Base-by-base conservation (phyloP, 1,139 yeast species). In the Blastobotrys petasosporus region DNA sequence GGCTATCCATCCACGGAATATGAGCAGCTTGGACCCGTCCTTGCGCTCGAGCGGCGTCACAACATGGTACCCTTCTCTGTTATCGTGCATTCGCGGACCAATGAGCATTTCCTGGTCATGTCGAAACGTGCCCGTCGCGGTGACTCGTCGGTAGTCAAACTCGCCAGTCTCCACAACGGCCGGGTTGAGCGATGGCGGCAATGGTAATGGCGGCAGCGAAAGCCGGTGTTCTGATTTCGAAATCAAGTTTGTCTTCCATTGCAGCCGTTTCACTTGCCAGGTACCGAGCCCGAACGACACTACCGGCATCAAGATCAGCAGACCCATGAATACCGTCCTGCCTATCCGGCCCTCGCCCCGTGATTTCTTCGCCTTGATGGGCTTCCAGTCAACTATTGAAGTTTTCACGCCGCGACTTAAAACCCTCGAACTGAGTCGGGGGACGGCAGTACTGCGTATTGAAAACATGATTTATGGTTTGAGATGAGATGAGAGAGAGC, bases 1-100 rank as follows among this genome's bases (percentile, higher is more conserved):
- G 31, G 79, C 70, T 40, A 92, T 80, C 95, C 97, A 92, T 6
- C 99, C 99, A 55, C 99, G 76, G 63, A 87, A 94, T 31, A 92
- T 76, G 47, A 92, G 70, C 25, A 90, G 69, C 47, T 72, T 61
- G 0, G 86, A 86, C 11, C 95, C 95, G 54, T 79, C 79, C 10
- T 78, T 70, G 50, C 95, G 77, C 25, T 79, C 75, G 59, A 92
- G 78, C 3, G 98, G 98, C 7, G 95, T 83, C 33, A 86, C 79
- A 10, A 92, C 74, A 40, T 78, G 69, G 63, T 85, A 92, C 2
- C 98, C 98, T 48, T 80, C 75, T 54, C 71, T 73, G 7, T 90
- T 95, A 53, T 86, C 80, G 52, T 75, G 74, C 48, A 85, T 73
- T 54, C 96, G 75, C 13, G 98, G 98, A 0, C 97, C 97, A 44